Percentiles rank a stretch among this genome's conserved stretches.
phyloP scores from a whole-genome alignment of 352 stramenopile species.

The Globisporangium abappressorium region DNA sequence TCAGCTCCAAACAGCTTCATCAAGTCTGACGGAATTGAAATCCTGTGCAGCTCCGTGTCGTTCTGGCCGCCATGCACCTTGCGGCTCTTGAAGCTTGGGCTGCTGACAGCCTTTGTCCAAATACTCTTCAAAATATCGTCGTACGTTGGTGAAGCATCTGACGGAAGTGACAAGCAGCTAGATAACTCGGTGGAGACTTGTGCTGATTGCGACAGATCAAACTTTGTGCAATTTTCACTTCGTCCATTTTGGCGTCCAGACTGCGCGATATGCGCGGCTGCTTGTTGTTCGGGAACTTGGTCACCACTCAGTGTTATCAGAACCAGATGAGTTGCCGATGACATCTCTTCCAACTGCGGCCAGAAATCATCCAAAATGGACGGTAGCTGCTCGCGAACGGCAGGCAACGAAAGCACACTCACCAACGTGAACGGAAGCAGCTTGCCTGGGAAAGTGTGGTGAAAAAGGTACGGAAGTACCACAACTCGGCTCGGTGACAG shows the following conservation, averaged over 20 bases:
- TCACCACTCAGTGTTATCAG: slow-evolving; percentile 4
- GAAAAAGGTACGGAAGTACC: slow-evolving; percentile 32
- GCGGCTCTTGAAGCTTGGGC: slow-evolving; percentile 22
- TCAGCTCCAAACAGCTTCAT: slow-evolving; percentile 44
- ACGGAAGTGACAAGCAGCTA: slow-evolving; percentile 23
- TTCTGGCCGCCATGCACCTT: slow-evolving; percentile 32
- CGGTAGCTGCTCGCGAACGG: slow-evolving; percentile 42
- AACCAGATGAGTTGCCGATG: slow-evolving; percentile 19
- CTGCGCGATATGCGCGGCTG: background rate
- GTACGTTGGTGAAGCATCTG: slow-evolving; percentile 25
- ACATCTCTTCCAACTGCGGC: slow-evolving; percentile 38
- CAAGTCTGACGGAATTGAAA: slow-evolving; percentile 43
- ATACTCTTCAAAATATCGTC: slow-evolving; percentile 32
- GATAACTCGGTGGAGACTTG: slow-evolving; percentile 36
- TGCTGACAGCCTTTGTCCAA: slow-evolving; percentile 35
- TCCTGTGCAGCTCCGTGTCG: slow-evolving; percentile 27
- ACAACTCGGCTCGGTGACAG: slow-evolving; percentile 19
- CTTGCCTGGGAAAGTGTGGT: slow-evolving; percentile 67
- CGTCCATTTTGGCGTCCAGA: background rate
- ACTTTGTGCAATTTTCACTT: background rate
- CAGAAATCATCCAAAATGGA: slow-evolving; percentile 44
- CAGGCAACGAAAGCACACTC: slow-evolving; percentile 60
- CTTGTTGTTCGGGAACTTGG: background rate
- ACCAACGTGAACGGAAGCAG: slow-evolving; percentile 74
- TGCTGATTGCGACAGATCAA: slow-evolving; percentile 10